These are phyloP conservation scores for Ustilago lituana DNA, from an alignment of 1,284 basidiomycete species.

Conservation along the genomic window DNA sequence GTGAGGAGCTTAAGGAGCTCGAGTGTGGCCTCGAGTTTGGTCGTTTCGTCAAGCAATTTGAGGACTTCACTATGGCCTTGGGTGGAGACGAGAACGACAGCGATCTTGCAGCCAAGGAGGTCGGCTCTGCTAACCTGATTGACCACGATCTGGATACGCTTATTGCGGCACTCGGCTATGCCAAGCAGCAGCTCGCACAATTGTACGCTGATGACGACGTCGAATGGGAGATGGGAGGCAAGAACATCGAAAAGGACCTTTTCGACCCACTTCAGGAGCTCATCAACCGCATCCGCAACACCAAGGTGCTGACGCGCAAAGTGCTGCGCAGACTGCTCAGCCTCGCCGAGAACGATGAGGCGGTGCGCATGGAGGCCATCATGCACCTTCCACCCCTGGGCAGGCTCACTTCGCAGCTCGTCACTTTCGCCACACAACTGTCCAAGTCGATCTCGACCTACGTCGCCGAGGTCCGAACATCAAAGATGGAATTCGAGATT, in stretches of 20 bases:
- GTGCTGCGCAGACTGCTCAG: conserved; percentile 57
- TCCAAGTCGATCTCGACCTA: conserved; percentile 41
- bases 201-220: conserved; percentile 51
- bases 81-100: conserved; percentile 74
- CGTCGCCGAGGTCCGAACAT: conserved; percentile 42
- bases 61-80: conserved; percentile 54
- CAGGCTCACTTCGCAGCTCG: conserved; percentile 55
- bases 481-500: conserved; percentile 46
- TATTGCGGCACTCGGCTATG: conserved; percentile 56
- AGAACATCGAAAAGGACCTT: conserved; percentile 46
- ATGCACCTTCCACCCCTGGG: conserved; percentile 55
- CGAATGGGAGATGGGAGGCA: conserved; percentile 51
- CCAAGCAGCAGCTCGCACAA: conserved; percentile 53
- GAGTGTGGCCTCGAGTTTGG: conserved; percentile 88
- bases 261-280: conserved; percentile 57
- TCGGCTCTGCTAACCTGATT: conserved; percentile 60
- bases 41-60: conserved; percentile 69
- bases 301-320: conserved; percentile 61
- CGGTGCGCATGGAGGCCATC: conserved; percentile 56
- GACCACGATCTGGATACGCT: conserved; percentile 66
- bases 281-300: conserved; percentile 52
- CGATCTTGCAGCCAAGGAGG: conserved; percentile 63
- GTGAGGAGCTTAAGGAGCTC: conserved; percentile 89
- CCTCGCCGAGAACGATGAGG: conserved; percentile 59
- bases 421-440: conserved; percentile 51